Evolutionary conservation across 2,329 filamentous ascomycete species (phyloP), one percentile per base, ranked within the genome.

Genomic region (Pestalotiopsis sp.): DNA sequence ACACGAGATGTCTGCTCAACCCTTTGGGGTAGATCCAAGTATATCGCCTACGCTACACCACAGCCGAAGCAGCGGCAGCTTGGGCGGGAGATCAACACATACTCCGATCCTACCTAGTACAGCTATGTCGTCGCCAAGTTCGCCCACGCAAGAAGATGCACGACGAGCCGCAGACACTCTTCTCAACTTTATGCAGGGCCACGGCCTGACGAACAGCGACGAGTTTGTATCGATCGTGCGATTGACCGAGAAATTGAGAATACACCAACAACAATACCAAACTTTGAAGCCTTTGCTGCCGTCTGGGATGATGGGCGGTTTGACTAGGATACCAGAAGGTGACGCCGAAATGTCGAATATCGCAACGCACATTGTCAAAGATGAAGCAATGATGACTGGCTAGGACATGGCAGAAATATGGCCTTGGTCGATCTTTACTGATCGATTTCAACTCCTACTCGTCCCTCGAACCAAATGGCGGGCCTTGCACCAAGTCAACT

Each of bases 91-190:
- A 20, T 79, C 80, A 2, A 79, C 77, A 6, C 74, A 76, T 31
- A 82, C 81, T 72, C 52, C 75, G 71, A 17, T 74, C 74, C 65
- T 79, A 73, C 67, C 80, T 78, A 63, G 82, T 80, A 17, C 80
- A 82, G 2, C 89, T 49, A 83, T 88, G 70, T 86, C 87, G 56
- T 86, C 89, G 64, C 86, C 91, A 1, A 87, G 81, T 36, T 92
- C 92, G 1, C 92, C 92, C 0, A 94, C 91, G 0, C 92, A 94
- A 73, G 94, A 98, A 74, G 94, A 98, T 78, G 95, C 95, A 4
- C 88, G 93, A 52, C 87, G 90, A 65, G 95, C 95, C 1, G 87
- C 97, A 4, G 91, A 95, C 75, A 90, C 95, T 2, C 89, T 98
- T 23, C 87, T 97, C 78, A 91, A 83, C 70, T 97, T 95, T 77